phyloP scores from a whole-genome alignment of 306 rosid genomes.

The Astragalus glycyphyllos region DNA sequence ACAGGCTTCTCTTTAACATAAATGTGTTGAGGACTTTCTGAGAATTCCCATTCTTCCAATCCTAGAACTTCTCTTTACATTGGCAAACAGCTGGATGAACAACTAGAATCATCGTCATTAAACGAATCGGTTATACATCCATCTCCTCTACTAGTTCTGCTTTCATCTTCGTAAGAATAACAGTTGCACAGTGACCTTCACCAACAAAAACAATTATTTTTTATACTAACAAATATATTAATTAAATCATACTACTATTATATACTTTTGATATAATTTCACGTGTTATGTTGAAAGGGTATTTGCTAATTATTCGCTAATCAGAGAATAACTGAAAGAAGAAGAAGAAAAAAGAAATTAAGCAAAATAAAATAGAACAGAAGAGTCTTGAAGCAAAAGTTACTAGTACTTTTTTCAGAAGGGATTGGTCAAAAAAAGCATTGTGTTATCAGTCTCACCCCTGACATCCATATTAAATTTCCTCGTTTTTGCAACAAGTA shows the following conservation, averaged over 20 bases:
- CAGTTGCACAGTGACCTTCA: no score
- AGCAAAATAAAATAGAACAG: no score
- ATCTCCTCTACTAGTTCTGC: constrained; percentile 77
- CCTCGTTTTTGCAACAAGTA: background rate
- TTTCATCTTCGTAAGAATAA: constrained; percentile 70
- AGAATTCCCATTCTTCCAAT: constrained; percentile 71
- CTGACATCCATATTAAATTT: background rate
- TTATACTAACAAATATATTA: no score
- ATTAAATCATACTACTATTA: no score
- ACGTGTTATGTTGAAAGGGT: background rate
- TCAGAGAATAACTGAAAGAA: background rate
- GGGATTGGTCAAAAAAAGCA: constrained; percentile 36
- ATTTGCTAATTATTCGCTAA: background rate
- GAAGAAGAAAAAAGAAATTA: background rate
- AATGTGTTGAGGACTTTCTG: constrained; percentile 58
- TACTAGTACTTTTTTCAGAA: constrained; percentile 26
- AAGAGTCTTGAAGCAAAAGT: no score
- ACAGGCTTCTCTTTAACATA: constrained; percentile 65
- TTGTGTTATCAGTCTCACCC: background rate
- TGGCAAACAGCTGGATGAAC: constrained; percentile 75
- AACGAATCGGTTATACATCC: constrained; percentile 74
- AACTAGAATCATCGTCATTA: constrained; percentile 66
- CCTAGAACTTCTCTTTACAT: constrained; percentile 58
- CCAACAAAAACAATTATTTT: no score
- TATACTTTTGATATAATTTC: background rate